Evolutionary conservation across 805 yeast genomes (phyloP).

Genomic region (Nakazawaea sp.): DNA sequence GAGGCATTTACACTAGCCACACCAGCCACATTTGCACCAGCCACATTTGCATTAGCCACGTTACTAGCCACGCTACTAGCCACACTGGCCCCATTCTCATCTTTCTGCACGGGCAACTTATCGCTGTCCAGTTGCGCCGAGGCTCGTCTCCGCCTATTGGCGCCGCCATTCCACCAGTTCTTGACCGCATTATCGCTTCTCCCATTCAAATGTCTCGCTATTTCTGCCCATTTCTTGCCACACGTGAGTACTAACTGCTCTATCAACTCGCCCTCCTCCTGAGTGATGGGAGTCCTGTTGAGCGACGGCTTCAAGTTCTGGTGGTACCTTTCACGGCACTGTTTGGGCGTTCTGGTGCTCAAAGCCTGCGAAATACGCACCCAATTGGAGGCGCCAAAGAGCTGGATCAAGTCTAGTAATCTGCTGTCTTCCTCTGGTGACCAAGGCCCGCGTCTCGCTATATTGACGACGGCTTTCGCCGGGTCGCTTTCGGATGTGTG

Average conservation of each 20-base stretch:
- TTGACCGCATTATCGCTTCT: slow-evolving; percentile 87
- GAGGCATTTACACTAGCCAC: too few relatives aligned
- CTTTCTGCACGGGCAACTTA: not conserved
- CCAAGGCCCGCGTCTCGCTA: slow-evolving; percentile 76
- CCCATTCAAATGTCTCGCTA: slow-evolving; percentile 81
- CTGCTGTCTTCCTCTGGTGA: slow-evolving; percentile 76
- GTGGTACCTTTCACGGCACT: slow-evolving; percentile 86
- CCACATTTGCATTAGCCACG: too few relatives aligned
- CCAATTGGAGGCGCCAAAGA: slow-evolving; percentile 84
- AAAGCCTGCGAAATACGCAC: slow-evolving; percentile 72
- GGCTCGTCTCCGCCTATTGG: slow-evolving; percentile 68
- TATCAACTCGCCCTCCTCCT: slow-evolving; percentile 76
- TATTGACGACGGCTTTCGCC: not conserved
- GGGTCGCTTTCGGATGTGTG: not conserved
- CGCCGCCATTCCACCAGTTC: slow-evolving; percentile 97
- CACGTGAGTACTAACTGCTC: slow-evolving; percentile 71
- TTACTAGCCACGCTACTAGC: not conserved
- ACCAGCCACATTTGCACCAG: too few relatives aligned
- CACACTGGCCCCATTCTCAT: slow-evolving; percentile 5
- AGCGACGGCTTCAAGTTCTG: slow-evolving; percentile 84
- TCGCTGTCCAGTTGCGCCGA: slow-evolving; percentile 21
- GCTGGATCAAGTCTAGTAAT: slow-evolving; percentile 59
- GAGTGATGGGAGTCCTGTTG: slow-evolving; percentile 75
- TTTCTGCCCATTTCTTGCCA: slow-evolving; percentile 93
- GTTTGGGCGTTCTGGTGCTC: slow-evolving; percentile 81